Evolutionary conservation across 192 early-diverging fungal species (phyloP).

Genomic region (Podila epicladia): DNA sequence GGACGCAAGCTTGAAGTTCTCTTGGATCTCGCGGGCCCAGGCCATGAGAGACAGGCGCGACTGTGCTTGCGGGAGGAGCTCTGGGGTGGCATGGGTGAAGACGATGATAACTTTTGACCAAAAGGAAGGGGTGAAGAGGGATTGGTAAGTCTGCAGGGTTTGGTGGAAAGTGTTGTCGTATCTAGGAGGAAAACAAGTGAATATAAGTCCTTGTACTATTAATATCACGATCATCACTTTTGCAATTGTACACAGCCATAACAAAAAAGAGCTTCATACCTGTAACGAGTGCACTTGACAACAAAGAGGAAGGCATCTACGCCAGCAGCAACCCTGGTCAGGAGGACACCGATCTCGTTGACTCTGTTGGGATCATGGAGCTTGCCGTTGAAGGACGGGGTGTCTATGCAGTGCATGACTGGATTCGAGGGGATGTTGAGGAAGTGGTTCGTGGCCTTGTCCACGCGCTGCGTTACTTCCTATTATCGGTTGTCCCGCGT

Average conservation of each 20-base stretch:
- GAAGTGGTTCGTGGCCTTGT: slow-evolving; percentile 40
- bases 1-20: slow-evolving; percentile 20
- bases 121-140: slow-evolving; percentile 35
- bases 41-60: slow-evolving; percentile 34
- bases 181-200: slow-evolving; percentile 5
- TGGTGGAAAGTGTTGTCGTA: slow-evolving; percentile 45
- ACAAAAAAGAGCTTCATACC: slow-evolving; percentile 25
- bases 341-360: slow-evolving; percentile 36
- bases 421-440: slow-evolving; percentile 46
- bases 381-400: slow-evolving; percentile 53
- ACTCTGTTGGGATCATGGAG: slow-evolving; percentile 43
- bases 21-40: slow-evolving; percentile 45
- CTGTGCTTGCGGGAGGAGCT: slow-evolving; percentile 26
- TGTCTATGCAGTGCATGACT: slow-evolving; percentile 55
- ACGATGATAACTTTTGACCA: slow-evolving; percentile 50
- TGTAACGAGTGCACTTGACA: slow-evolving; percentile 52
- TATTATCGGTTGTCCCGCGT: neutral
- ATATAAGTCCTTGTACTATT: neutral
- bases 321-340: slow-evolving; percentile 42
- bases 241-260: neutral
- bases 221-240: neutral
- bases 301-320: slow-evolving; percentile 54
- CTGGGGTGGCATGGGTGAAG: slow-evolving; percentile 45
- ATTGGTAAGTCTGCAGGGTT: slow-evolving; percentile 39
- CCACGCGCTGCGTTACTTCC: slow-evolving; percentile 56